Evolutionary conservation across 768 basidiomycete genomes (phyloP).

Genomic region (Hirschioporus abietinus): DNA sequence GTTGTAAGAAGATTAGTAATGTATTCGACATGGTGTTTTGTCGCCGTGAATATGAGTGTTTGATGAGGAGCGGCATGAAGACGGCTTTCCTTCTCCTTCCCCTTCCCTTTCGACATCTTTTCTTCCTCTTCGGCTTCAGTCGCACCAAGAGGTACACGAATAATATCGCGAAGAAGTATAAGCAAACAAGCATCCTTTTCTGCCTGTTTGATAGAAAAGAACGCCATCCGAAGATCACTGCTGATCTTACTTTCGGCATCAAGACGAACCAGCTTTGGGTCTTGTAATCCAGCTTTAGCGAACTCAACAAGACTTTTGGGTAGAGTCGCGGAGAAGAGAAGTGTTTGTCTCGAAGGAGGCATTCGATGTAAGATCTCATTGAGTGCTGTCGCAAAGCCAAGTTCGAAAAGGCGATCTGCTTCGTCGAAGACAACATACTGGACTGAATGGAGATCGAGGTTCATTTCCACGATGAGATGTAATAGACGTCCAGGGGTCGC

Average conservation of each 20-base stretch:
- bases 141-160: conserved; percentile 64
- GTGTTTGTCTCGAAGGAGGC: conserved; percentile 80
- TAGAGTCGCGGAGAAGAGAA: conserved; percentile 94
- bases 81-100: conserved; percentile 48
- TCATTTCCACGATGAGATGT: conserved; percentile 98
- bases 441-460: conserved; percentile 78
- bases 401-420: conserved; percentile 96
- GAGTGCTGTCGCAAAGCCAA: conserved; percentile 92
- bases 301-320: conserved; percentile 96
- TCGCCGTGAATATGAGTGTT: conserved; percentile 91
- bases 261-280: conserved; percentile 93
- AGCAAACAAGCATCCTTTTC: conserved; percentile 95
- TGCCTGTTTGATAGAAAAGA: conserved; percentile 85
- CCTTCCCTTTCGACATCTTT: conserved; percentile 28
- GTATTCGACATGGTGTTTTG: conserved; percentile 99
- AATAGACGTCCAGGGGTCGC: conserved; percentile 96
- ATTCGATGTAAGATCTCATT: conserved; percentile 89
- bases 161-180: conserved; percentile 78
- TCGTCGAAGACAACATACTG: conserved; percentile 96
- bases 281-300: conserved; percentile 92
- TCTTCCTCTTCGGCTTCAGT: conserved; percentile 25
- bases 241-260: conserved; percentile 97
- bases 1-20: conserved; percentile 69
- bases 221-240: conserved; percentile 87
- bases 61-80: conserved; percentile 68